Percentiles rank a stretch among this genome's conserved stretches.
These are phyloP conservation scores for Davidsoniella virescens DNA, from an alignment of 2,329 filamentous ascomycete species.

Conservation along the genomic window DNA sequence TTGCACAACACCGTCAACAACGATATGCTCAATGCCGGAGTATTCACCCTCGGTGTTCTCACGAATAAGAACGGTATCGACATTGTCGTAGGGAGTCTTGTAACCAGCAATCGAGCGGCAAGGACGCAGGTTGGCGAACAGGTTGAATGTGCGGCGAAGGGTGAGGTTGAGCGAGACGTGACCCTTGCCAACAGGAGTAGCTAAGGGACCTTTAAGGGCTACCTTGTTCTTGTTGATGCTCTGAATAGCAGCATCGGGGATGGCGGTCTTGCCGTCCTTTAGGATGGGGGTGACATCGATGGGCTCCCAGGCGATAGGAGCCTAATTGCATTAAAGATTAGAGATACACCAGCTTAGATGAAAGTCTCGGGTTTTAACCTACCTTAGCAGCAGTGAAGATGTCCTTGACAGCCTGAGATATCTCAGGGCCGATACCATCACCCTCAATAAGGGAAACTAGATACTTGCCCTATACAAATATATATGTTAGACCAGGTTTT, in stretches of 20 bases:
- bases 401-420: slow-evolving; percentile 94
- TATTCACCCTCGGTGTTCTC: slow-evolving; percentile 99
- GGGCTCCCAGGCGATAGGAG: slow-evolving; percentile 90
- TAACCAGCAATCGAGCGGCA: slow-evolving; percentile 93
- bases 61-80: slow-evolving; percentile 93
- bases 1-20: slow-evolving; percentile 95
- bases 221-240: slow-evolving; percentile 94
- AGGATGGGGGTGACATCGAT: slow-evolving; percentile 89
- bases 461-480: slow-evolving; percentile 60
- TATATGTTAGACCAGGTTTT: slow-evolving; percentile 1
- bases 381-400: slow-evolving; percentile 94
- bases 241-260: slow-evolving; percentile 80
- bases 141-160: slow-evolving; percentile 96
- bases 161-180: slow-evolving; percentile 98
- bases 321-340: slow-evolving; percentile 29
- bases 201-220: slow-evolving; percentile 92
- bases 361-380: slow-evolving; percentile 19
- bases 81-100: slow-evolving; percentile 96
- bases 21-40: slow-evolving; percentile 96
- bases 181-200: slow-evolving; percentile 94
- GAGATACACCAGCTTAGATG: neutral
- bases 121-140: slow-evolving; percentile 96
- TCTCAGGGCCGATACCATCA: slow-evolving; percentile 96
- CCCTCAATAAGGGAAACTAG: slow-evolving; percentile 95
- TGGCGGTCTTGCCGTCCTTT: slow-evolving; percentile 89